Percentiles rank a stretch among this genome's conserved stretches.
Evolutionary conservation across 805 yeast species (phyloP).

Genomic region (Grigorovia humatica): DNA sequence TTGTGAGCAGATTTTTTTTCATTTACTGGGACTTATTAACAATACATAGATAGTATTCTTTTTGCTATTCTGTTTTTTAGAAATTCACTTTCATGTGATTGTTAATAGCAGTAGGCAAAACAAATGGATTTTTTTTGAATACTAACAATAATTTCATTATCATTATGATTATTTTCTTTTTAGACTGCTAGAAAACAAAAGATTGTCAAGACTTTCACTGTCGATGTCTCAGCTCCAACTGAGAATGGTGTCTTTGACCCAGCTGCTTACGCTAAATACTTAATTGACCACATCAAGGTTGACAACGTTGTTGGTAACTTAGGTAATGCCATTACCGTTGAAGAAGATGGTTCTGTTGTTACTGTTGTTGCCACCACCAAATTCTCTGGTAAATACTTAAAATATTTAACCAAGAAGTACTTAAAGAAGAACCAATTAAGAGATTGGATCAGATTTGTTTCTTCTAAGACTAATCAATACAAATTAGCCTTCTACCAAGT

Average conservation of each 20-base stretch:
- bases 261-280: slow-evolving; percentile 94
- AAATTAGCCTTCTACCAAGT: slow-evolving; percentile 98
- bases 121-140: background rate
- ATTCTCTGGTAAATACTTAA: slow-evolving; percentile 99
- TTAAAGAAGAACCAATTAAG: slow-evolving; percentile 99
- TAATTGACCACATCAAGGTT: slow-evolving; percentile 98
- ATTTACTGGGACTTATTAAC: background rate
- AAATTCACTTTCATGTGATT: slow-evolving; percentile 27
- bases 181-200: slow-evolving; percentile 78
- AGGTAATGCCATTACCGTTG: slow-evolving; percentile 85
- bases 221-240: slow-evolving; percentile 95
- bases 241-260: slow-evolving; percentile 97
- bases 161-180: slow-evolving; percentile 3
- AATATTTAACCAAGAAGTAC: slow-evolving; percentile 99
- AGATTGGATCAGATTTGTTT: slow-evolving; percentile 99
- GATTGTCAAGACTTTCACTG: slow-evolving; percentile 80
- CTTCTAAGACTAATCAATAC: slow-evolving; percentile 91
- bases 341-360: slow-evolving; percentile 82
- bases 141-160: slow-evolving; percentile 5
- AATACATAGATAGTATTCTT: background rate
- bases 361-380: slow-evolving; percentile 82
- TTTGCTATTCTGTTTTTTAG: slow-evolving; percentile 25
- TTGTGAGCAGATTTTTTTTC: background rate
- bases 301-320: slow-evolving; percentile 95
- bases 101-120: slow-evolving; percentile 32